Base-by-base conservation (phyloP, 2,329 filamentous ascomycete genomes). In the Aspergillus sp. region DNA sequence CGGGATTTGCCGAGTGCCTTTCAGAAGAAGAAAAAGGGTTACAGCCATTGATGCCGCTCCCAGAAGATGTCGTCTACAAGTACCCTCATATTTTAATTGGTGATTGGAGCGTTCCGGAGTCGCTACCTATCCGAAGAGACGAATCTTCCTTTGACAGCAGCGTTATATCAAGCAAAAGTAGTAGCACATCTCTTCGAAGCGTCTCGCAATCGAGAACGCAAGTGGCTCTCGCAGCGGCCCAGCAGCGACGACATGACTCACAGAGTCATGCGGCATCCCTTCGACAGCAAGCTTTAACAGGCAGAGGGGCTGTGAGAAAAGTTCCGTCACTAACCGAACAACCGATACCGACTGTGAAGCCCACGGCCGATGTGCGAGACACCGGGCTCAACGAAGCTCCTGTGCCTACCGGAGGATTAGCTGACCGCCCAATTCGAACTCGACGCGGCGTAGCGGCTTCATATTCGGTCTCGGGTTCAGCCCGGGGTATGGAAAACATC, bases 251-350 rank as follows among this genome's bases (percentile, higher is more conserved):
- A n/a, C 67, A 72, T 56, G 75, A 75, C 40, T 59, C 72, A 0
- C 75, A 76, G 53, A 81, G 76, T 48, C 79, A 80, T 61, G 79
- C 79, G 3, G 79, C 79, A 6, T 74, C 75, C 3, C 73, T 80
- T 59, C 73, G 79, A 50, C 78, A 79, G 61, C 77, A 79, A 61
- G 76, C 76, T 37, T 57, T 75, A 8, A 69, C 71, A n/a, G 67
- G 70, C 5, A 65, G 69, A 55, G 61, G 64, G 5, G 66, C 73
- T 19, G 61, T 69, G 27, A 65, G 70, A 45, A 72, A 66, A 34
- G 58, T 66, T 8, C 58, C 68, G 5, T 65, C 65, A 9, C 57
- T 71, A 5, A 59, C 62, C 5, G 68, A 72, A 13, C 62, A 64
- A 2, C 54, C 64, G n/a, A 59, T 61, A 6, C 22, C 62, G 15